Evolutionary conservation across 345 rosid genomes (phyloP), one percentile per base, ranked within the genome.

Genomic region (Camelina hispida): DNA sequence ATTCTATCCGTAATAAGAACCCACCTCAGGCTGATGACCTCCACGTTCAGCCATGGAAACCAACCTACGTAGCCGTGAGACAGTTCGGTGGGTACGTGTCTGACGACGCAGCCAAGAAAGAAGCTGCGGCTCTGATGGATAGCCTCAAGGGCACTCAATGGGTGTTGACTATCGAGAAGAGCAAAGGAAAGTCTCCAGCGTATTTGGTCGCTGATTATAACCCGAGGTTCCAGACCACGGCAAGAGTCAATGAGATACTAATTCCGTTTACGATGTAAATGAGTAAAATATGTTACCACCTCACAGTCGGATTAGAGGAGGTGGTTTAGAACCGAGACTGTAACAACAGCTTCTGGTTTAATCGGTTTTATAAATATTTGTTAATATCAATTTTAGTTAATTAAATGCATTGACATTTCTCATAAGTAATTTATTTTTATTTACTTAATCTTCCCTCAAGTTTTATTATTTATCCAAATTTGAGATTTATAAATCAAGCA

Each of bases 231-330:
- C 63, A 62, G 50, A 53, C 20, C 20, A 68, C 22, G 0, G 69
- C 13, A 69, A 69, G 79, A 18, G 64, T 76, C 62, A 69, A 17
- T 62, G 80, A 76, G 59, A 69, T 76, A 2, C 0, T 76, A 65
- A 34, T 76, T 54, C 66, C 59, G 1, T 76, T 69, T 76, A 14
- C 25, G 54, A 53, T 76, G 64, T 62, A 69, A 16, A 62, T 35
- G 7, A 62, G 37, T 34, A 34, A 6, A 34, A 4, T 7, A 34
- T 34, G 8, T 34, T 34, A 34, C 37, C 30, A 28, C 30, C 30
- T 28, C 5, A 28, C 30, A 28, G 3, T 28, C 30, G 30, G 30
- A 28, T 28, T 28, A 4, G 30, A 28, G 4, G 30, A 28, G 30
- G 30, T 28, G 30, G 30, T 28, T 28, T 28, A 28, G 30, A 28